phyloP scores from a whole-genome alignment of 768 basidiomycete species.

The Panaeolus cyanescens region DNA sequence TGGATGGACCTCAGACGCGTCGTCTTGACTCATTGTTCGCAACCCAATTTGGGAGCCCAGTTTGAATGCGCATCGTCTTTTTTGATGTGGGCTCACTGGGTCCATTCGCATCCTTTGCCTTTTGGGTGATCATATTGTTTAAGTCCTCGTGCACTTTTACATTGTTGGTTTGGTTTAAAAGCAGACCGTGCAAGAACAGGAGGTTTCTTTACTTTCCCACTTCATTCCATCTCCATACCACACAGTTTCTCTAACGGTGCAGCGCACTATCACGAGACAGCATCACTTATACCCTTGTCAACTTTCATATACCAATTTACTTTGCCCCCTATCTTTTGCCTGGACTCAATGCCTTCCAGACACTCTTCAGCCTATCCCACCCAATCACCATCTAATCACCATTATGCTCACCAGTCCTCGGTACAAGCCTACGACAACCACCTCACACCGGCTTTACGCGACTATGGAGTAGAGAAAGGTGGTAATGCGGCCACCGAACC shows the following conservation, averaged over 20 bases:
- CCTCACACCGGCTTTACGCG: background rate
- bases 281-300: background rate
- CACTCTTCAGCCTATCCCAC: background rate
- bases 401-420: background rate
- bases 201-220: background rate
- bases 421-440: background rate
- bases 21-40: background rate
- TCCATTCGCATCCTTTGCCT: background rate
- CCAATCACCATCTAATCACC: background rate
- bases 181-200: background rate
- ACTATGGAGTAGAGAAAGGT: background rate
- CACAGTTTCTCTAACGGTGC: background rate
- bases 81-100: constrained; percentile 1
- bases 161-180: background rate
- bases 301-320: background rate
- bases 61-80: background rate
- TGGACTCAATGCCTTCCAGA: background rate
- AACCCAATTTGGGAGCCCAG: background rate
- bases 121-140: background rate
- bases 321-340: background rate
- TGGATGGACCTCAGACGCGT: background rate
- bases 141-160: background rate
- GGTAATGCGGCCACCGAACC: background rate
- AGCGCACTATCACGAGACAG: background rate
- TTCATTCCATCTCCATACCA: background rate